A percentile compares a stretch with the other conserved stretches of the same genome.
These are phyloP conservation scores for Podospora tetraspora DNA, from an alignment of 495 filamentous ascomycete genomes.

Conservation along the genomic window DNA sequence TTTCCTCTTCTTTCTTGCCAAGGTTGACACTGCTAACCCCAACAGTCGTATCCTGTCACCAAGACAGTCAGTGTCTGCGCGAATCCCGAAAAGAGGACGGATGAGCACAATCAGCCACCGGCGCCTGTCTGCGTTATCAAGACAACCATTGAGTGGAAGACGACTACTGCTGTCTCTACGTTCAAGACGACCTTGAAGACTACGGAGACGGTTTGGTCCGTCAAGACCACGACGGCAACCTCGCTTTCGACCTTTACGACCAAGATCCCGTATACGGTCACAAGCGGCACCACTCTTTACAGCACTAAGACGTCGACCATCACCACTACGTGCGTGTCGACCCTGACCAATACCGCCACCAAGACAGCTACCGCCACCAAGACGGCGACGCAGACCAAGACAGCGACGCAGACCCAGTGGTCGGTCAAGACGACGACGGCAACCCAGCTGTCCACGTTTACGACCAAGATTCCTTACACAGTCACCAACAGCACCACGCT, in stretches of 20 bases:
- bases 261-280: constrained; percentile 25
- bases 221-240: constrained; percentile 23
- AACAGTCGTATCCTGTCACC: constrained; percentile 19
- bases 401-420: constrained; percentile 15
- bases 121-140: constrained; percentile 16
- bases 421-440: background rate
- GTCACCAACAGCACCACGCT: constrained; percentile 17
- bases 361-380: constrained; percentile 22
- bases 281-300: constrained; percentile 26
- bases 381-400: constrained; percentile 24
- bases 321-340: constrained; percentile 29
- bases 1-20: background rate
- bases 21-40: background rate
- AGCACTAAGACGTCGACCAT: constrained; percentile 17
- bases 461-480: constrained; percentile 22
- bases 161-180: constrained; percentile 21
- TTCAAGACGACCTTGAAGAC: background rate
- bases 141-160: constrained; percentile 25
- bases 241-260: constrained; percentile 21
- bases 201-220: constrained; percentile 7
- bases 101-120: background rate
- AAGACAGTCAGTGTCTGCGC: constrained; percentile 22
- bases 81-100: constrained; percentile 10
- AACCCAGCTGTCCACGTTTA: constrained; percentile 4
- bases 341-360: constrained; percentile 24